A percentile compares a stretch with the other conserved stretches of the same genome.
Conservation (phyloP, 345 rosid species). For the Moringa oleifera region DNA sequence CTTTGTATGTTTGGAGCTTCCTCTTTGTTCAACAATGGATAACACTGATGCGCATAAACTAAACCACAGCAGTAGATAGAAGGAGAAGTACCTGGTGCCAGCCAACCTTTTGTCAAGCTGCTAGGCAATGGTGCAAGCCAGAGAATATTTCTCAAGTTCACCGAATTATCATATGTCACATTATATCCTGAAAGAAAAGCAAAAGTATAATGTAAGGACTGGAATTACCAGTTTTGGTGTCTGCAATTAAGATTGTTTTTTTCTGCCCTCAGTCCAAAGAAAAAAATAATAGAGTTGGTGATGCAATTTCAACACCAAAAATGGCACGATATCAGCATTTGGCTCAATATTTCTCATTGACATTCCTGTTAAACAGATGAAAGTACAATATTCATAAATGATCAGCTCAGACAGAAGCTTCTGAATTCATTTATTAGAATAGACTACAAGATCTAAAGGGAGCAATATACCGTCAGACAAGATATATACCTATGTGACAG, state of each 20-base stretch:
- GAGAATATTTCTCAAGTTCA: constrained; percentile 87
- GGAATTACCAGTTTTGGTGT: not conserved
- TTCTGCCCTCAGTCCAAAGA: too few relatives aligned
- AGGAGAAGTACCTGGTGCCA: constrained; percentile 57
- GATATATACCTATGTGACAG: constrained; percentile 65
- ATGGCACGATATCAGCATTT: not conserved
- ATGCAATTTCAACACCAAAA: not conserved
- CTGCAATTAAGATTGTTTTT: too few relatives aligned
- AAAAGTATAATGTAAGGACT: not conserved
- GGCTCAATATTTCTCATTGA: not conserved
- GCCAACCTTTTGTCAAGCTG: constrained; percentile 46
- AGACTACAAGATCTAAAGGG: not conserved
- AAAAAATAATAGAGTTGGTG: too few relatives aligned
- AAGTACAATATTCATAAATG: not conserved
- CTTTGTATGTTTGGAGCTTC: not conserved
- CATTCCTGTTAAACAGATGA: not conserved
- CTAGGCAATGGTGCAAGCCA: constrained; percentile 92
- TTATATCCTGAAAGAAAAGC: constrained; percentile 45
- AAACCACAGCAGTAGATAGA: too few relatives aligned
- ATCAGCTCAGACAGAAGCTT: not conserved
- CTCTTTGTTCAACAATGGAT: not conserved
- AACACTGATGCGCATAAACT: too few relatives aligned
- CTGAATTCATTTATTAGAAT: not conserved
- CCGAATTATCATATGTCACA: constrained; percentile 57
- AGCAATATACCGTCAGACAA: not conserved